phyloP scores from a whole-genome alignment of 306 rosid genomes.

The Inga oerstediana region DNA sequence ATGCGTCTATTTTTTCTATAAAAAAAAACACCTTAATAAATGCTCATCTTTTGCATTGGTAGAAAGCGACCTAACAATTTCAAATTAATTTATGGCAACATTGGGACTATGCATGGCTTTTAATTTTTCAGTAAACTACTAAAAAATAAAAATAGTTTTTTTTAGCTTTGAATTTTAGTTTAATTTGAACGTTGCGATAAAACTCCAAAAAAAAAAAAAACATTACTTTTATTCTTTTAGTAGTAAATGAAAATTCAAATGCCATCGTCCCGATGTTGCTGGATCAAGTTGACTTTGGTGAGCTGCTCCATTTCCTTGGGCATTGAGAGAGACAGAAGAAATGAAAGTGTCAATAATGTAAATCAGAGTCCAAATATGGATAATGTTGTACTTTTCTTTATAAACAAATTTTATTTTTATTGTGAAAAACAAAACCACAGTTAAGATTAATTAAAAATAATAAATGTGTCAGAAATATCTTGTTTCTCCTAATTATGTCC shows the following conservation, averaged over 20 bases:
- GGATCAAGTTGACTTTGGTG: constrained; percentile 3
- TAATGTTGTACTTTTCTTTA: neutral
- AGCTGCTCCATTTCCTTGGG: neutral
- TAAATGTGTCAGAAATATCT: too few relatives aligned
- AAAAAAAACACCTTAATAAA: neutral
- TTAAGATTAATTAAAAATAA: too few relatives aligned
- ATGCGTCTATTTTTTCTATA: neutral
- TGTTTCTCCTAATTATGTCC: too few relatives aligned
- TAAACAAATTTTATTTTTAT: too few relatives aligned
- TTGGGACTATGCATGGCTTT: too few relatives aligned
- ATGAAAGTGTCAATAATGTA: neutral
- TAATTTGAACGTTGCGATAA: neutral
- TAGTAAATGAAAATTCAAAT: neutral
- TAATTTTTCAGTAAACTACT: too few relatives aligned
- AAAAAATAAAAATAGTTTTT: too few relatives aligned
- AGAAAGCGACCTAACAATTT: neutral
- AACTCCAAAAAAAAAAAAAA: too few relatives aligned
- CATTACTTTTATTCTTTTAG: too few relatives aligned
- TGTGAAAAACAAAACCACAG: too few relatives aligned
- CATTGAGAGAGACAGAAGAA: neutral
- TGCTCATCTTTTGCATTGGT: neutral
- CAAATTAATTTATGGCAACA: too few relatives aligned
- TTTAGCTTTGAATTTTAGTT: neutral
- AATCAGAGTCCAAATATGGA: neutral
- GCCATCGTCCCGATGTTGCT: neutral